Conservation (phyloP, 2,329 filamentous ascomycete species). For the Botrytis galanthina region DNA sequence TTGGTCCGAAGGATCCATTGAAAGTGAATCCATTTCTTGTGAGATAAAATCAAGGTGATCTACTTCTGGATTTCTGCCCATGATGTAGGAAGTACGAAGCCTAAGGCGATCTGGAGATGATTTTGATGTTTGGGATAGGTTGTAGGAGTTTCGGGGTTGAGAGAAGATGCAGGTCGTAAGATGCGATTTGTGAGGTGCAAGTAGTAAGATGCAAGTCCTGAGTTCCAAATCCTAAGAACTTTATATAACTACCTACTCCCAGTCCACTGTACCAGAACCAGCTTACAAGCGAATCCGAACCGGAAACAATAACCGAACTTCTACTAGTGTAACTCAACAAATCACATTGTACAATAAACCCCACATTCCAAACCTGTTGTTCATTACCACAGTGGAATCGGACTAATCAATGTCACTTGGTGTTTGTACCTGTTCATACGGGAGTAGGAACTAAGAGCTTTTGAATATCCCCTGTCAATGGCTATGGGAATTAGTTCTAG, state of each 20-base stretch:
- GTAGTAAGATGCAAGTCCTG: too few relatives aligned
- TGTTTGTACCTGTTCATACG: fast-evolving
- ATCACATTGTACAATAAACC: neutral
- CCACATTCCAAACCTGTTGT: neutral
- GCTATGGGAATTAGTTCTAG: neutral
- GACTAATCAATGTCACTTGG: neutral
- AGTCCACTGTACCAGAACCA: neutral
- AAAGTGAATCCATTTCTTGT: neutral
- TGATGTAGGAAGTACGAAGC: fast-evolving
- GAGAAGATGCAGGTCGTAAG: too few relatives aligned
- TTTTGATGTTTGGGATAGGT: fast-evolving
- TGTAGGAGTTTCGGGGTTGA: neutral
- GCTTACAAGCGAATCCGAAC: neutral
- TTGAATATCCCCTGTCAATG: fast-evolving
- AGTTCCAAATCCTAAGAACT: neutral
- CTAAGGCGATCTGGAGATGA: fast-evolving
- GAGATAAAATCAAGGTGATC: neutral
- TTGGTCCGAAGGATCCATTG: neutral
- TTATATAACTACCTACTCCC: neutral
- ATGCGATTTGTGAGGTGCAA: too few relatives aligned
- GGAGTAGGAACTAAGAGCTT: fast-evolving
- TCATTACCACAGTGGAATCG: neutral
- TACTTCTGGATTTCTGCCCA: neutral
- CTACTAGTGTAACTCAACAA: neutral
- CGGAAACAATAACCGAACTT: fast-evolving